Base-by-base conservation (phyloP, 352 stramenopile genomes). In the Pilasporangium apinafurcum region DNA sequence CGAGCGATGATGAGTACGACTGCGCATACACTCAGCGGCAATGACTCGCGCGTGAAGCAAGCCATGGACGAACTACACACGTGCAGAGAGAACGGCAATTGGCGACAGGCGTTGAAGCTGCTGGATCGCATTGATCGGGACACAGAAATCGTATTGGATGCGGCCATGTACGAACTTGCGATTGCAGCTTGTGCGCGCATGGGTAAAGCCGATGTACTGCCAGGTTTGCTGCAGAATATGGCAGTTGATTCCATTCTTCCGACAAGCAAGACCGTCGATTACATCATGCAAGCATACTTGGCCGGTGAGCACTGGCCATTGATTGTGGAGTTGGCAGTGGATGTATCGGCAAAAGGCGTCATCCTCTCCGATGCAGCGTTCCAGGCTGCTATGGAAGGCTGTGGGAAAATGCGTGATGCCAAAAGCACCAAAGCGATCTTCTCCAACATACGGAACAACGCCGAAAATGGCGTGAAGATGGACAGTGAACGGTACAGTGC, bases 241-340 rank as follows among this genome's bases (percentile, higher is more conserved):
- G 42, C 70, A 12, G 66, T 83, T 16, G 81, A 92, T 48, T 44
- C 67, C 39, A 58, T 92, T 13, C 46, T 61, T 27, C 69, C 81
- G 17, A 91, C 78, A 1, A 59, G 63, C 43, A 62, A 65, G 30
- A 90, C 73, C 6, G 65, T 92, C 34, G 81, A 92, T 61, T 83
- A 87, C 38, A 69, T 90, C 33, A 73, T 90, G 49, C 81, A 92
- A 48, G 68, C 74, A 14, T 86, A 88, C 40, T 46, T 92, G 52
- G 72, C 73, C 18, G 71, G 72, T 43, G 68, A 86, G 28, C 62
- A 86, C 33, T 85, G 73, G 71, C 44, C 63, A 1, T 58, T 75
- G 24, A 72, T 92, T 20, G 69, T 81, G 7, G 53, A 71, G 12
- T 41, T 82, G 16, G 72, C 68, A 13, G 55, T 57, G 24, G 58